These are phyloP conservation scores for Harringtonia aguacate DNA, from an alignment of 2,329 filamentous ascomycete species.

Conservation along the genomic window DNA sequence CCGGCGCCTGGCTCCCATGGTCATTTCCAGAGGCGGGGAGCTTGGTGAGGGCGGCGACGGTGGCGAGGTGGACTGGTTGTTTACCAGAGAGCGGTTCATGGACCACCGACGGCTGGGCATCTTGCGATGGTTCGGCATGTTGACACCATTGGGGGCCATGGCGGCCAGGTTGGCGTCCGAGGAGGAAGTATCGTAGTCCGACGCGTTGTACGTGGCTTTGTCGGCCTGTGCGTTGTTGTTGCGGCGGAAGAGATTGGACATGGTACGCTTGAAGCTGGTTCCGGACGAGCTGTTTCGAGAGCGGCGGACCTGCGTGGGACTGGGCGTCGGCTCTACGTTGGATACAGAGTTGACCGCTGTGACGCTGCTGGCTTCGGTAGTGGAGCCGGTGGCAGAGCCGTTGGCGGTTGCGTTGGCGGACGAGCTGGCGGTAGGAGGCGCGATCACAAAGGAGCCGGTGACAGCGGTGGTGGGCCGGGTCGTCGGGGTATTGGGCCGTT, in stretches of 20 bases:
- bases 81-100: conserved; percentile 32
- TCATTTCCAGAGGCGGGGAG: conserved; percentile 30
- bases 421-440: not conserved
- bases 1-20: too few relatives aligned
- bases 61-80: conserved; percentile 37
- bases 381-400: not conserved
- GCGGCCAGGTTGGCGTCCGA: conserved; percentile 15
- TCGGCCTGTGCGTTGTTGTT: conserved; percentile 25
- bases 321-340: conserved; percentile 21
- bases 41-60: conserved; percentile 42
- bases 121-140: conserved; percentile 9
- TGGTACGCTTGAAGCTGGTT: conserved; percentile 36
- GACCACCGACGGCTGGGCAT: conserved; percentile 31
- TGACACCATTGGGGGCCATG: not conserved
- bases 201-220: conserved; percentile 12
- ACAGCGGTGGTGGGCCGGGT: conserved; percentile 9
- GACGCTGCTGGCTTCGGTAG: not conserved
- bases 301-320: conserved; percentile 20
- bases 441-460: conserved; percentile 8
- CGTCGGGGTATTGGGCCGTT: not conserved
- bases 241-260: conserved; percentile 38
- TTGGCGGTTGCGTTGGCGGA: not conserved
- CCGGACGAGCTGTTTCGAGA: conserved; percentile 27
- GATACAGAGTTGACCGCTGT: conserved; percentile 3
- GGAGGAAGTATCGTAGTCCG: conserved; percentile 13